phyloP scores from a whole-genome alignment of 2,329 filamentous ascomycete genomes.

The Hymenoscyphus fructigenus region DNA sequence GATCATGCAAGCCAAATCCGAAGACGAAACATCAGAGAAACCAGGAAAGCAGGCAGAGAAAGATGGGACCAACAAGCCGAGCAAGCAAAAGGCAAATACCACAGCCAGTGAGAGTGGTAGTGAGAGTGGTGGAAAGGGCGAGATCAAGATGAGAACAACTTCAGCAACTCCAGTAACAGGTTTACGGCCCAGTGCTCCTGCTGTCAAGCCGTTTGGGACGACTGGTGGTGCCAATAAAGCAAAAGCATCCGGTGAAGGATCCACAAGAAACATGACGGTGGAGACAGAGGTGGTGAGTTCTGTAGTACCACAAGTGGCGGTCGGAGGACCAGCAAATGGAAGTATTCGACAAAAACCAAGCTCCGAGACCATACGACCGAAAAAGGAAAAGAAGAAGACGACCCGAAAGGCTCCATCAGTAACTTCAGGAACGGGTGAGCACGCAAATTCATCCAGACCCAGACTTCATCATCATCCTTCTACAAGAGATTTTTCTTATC shows the following conservation, averaged over 20 bases:
- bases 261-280: conserved; percentile 88
- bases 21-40: conserved; percentile 51
- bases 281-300: conserved; percentile 95
- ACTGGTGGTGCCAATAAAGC: conserved; percentile 63
- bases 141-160: conserved; percentile 38
- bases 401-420: conserved; percentile 72
- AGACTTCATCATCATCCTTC: conserved; percentile 42
- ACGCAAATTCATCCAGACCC: conserved; percentile 33
- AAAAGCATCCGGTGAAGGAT: conserved; percentile 68
- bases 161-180: conserved; percentile 42
- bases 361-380: conserved; percentile 92
- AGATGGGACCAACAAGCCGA: conserved; percentile 23
- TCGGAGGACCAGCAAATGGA: conserved; percentile 67
- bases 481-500: conserved; percentile 30
- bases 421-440: conserved; percentile 71
- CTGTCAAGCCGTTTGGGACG: conserved; percentile 62
- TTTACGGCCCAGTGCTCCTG: conserved; percentile 51
- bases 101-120: conserved; percentile 57
- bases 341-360: conserved; percentile 85
- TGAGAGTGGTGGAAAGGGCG: conserved; percentile 61
- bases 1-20: conserved; percentile 62
- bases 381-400: conserved; percentile 84
- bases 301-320: conserved; percentile 79
- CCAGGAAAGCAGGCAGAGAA: conserved; percentile 39
- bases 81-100: conserved; percentile 45